Conservation (phyloP, 257 asterid genomes). For the Thymus mandschuricus region DNA sequence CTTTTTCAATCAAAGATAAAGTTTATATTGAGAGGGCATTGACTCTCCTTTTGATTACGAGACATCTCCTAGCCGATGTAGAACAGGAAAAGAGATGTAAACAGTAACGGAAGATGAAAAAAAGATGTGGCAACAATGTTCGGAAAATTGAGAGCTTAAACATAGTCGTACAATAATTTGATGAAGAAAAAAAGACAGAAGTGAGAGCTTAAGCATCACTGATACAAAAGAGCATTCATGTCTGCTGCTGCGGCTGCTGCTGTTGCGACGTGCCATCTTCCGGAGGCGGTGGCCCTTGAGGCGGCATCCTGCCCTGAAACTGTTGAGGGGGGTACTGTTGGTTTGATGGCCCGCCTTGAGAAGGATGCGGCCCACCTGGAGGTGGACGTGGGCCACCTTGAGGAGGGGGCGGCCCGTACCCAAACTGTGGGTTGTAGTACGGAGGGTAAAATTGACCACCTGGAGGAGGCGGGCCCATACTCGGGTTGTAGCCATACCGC, state of each 20-base stretch:
- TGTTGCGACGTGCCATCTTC: conserved; percentile 30
- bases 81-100: no score
- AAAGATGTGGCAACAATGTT: background rate
- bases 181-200: no score
- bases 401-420: conserved; percentile 61
- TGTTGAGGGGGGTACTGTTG: conserved; percentile 65
- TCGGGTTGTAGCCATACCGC: conserved; percentile 49
- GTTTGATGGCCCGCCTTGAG: conserved; percentile 10
- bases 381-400: no score
- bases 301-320: conserved; percentile 58
- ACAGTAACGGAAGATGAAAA: no score
- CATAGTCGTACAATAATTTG: background rate
- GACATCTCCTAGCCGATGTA: no score
- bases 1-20: no score
- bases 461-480: conserved; percentile 52
- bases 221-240: background rate
- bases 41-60: no score
- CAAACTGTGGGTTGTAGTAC: conserved; percentile 61
- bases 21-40: no score
- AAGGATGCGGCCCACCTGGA: conserved; percentile 46
- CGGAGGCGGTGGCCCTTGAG: conserved; percentile 52
- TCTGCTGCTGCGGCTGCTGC: background rate
- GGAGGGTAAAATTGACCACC: conserved; percentile 82
- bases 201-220: background rate
- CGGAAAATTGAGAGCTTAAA: background rate